These are phyloP conservation scores for Calocybe cyanea DNA, from an alignment of 768 basidiomycete genomes.

Conservation along the genomic window DNA sequence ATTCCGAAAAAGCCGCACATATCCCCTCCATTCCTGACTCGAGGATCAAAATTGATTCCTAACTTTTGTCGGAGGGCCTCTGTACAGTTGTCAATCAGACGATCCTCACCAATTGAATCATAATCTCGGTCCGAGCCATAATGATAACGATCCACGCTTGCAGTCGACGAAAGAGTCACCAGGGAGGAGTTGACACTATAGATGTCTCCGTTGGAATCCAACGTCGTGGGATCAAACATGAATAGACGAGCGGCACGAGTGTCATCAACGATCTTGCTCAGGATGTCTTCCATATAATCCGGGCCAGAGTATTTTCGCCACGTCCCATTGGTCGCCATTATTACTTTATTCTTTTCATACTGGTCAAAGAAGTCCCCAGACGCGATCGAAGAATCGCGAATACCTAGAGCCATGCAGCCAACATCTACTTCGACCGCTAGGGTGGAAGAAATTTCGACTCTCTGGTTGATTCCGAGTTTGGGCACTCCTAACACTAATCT, in stretches of 20 bases:
- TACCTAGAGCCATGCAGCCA: constrained; percentile 12
- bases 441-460: constrained; percentile 14
- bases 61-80: neutral
- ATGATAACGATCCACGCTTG: constrained; percentile 2
- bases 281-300: constrained; percentile 15
- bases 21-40: neutral
- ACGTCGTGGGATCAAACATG: constrained; percentile 16
- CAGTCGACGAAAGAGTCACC: neutral
- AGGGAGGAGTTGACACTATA: constrained; percentile 9
- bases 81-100: constrained; percentile 13
- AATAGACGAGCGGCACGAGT: constrained; percentile 14
- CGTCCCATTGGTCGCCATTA: constrained; percentile 10
- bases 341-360: neutral
- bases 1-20: constrained; percentile 14
- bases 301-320: constrained; percentile 19
- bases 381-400: neutral
- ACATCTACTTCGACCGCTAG: constrained; percentile 18
- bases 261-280: constrained; percentile 17
- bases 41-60: neutral
- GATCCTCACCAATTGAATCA: neutral
- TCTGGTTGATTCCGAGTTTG: constrained; percentile 7
- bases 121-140: neutral
- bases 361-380: neutral
- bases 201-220: constrained; percentile 10
- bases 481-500: constrained; percentile 17